Conservation (phyloP, 345 rosid genomes). For the Citrus australasica region DNA sequence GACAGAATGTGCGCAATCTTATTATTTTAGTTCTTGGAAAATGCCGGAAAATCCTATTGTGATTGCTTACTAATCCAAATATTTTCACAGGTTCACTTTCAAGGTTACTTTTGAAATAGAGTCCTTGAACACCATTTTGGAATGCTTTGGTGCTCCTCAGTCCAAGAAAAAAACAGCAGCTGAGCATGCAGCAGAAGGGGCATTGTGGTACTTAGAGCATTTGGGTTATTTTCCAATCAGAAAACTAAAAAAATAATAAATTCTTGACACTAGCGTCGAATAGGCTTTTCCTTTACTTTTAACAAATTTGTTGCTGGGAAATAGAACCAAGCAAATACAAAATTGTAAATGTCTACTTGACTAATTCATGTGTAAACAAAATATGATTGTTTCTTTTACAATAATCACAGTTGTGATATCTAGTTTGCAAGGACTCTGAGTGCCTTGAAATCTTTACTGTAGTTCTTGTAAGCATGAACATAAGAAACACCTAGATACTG, state of each 20-base stretch:
- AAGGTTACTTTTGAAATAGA: conserved; percentile 38
- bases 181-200: conserved; percentile 69
- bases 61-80: neutral
- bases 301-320: neutral
- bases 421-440: neutral
- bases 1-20: neutral
- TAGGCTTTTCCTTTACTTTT: neutral
- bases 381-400: neutral
- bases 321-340: too few species aligned
- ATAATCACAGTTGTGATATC: neutral
- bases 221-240: conserved; percentile 25
- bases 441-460: neutral
- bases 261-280: neutral
- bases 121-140: conserved; percentile 21
- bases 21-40: neutral
- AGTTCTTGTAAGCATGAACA: neutral
- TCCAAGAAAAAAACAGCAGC: conserved; percentile 51
- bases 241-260: neutral
- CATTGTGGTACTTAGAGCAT: conserved; percentile 57
- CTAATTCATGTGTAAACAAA: neutral
- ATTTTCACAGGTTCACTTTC: conserved; percentile 38
- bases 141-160: conserved; percentile 44
- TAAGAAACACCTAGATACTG: neutral
- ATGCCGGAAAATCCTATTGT: neutral
- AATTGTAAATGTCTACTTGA: neutral